Conservation (phyloP, 2,329 filamentous ascomycete species). For the Apiospora marii region DNA sequence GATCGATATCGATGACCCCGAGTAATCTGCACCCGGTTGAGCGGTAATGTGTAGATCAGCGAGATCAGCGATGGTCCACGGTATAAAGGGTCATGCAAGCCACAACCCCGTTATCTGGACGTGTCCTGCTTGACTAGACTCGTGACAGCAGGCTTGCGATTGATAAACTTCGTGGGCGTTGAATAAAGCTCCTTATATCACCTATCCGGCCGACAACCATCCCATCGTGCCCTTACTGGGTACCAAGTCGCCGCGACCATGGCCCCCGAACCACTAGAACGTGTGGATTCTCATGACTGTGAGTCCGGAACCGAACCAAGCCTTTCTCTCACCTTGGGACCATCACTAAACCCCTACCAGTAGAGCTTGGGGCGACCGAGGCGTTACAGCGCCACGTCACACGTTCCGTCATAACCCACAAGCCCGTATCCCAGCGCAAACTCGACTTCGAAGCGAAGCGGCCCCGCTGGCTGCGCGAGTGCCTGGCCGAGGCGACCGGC, state of each 20-base stretch:
- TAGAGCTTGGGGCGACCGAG: constrained; percentile 6
- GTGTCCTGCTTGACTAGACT: background rate
- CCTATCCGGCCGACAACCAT: background rate
- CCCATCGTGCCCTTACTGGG: background rate
- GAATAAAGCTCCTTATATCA: background rate
- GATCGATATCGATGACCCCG: background rate
- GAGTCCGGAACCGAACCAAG: background rate
- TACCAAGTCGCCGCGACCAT: background rate
- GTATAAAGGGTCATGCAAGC: background rate
- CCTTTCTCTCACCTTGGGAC: constrained; percentile 52
- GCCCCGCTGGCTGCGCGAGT: background rate
- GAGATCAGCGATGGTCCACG: background rate
- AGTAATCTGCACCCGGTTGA: background rate
- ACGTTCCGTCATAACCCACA: background rate
- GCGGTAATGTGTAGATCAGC: background rate
- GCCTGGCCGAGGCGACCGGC: background rate
- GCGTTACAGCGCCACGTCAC: background rate
- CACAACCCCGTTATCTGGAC: background rate
- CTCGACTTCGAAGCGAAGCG: background rate
- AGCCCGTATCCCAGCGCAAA: background rate
- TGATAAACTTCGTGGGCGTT: background rate
- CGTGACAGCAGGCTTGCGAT: background rate
- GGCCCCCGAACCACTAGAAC: background rate
- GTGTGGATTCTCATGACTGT: background rate
- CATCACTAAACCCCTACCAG: background rate